Evolutionary conservation across 106 monocot genomes (phyloP).

Genomic region (Triglochin maritima): DNA sequence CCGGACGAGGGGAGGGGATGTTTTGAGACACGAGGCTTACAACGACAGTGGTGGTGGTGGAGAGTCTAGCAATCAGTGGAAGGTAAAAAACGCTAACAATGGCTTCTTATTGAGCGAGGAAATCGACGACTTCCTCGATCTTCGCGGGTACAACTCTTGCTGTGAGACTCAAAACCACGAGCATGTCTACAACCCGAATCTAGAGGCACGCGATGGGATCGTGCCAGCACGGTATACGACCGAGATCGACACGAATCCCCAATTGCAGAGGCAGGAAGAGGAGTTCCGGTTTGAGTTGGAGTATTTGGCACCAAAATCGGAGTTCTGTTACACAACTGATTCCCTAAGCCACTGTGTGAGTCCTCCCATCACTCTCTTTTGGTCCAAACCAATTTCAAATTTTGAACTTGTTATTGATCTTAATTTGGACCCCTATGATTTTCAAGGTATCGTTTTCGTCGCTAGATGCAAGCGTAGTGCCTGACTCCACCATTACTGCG

Average conservation of each 20-base stretch:
- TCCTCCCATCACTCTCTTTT: neutral
- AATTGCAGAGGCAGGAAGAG: conserved; percentile 2
- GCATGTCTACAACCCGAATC: neutral
- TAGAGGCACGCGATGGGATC: conserved; percentile 3
- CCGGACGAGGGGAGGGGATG: neutral
- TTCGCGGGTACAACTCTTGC: conserved; percentile 6
- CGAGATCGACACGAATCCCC: conserved; percentile 3
- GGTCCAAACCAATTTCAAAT: neutral
- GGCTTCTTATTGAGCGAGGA: conserved; percentile 8
- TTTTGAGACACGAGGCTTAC: neutral
- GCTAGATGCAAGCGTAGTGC: conserved; percentile 33
- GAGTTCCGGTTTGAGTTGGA: conserved; percentile 10
- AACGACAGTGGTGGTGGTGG: neutral
- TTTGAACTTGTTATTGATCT: neutral
- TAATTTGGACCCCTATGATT: neutral
- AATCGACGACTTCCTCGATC: conserved; percentile 13
- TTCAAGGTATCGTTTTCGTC: conserved; percentile 45
- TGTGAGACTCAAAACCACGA: conserved; percentile 2
- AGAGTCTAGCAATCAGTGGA: neutral
- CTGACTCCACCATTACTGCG: conserved; percentile 17
- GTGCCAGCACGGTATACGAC: conserved; percentile 1
- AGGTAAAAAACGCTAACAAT: neutral
- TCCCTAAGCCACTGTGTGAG: conserved; percentile 17
- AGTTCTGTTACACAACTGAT: conserved; percentile 1
- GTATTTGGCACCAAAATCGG: conserved; percentile 4